Percentiles rank a stretch among this genome's conserved stretches.
These are phyloP conservation scores for Aspergillus fumigatus DNA, from an alignment of 2,329 filamentous ascomycete genomes.

Conservation along the genomic window DNA sequence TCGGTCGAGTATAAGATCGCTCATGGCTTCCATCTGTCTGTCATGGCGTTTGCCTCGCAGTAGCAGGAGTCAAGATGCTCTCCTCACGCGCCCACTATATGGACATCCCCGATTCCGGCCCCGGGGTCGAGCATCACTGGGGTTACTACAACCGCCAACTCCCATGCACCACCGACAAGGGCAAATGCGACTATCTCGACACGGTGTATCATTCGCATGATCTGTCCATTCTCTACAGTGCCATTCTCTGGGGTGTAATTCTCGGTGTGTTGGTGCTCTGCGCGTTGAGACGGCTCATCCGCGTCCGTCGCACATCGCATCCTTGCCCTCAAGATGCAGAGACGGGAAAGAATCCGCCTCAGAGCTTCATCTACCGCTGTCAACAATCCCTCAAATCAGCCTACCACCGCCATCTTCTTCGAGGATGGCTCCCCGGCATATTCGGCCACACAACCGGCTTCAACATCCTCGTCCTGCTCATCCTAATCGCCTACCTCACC, in stretches of 20 bases:
- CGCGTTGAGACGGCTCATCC: constrained; percentile 24
- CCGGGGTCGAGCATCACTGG: constrained; percentile 50
- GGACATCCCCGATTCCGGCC: constrained; percentile 34
- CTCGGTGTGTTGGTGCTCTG: constrained; percentile 45
- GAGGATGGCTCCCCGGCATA: constrained; percentile 52
- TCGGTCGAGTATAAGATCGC: neutral
- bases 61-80: neutral
- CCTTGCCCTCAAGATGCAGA: constrained; percentile 1
- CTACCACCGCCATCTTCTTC: constrained; percentile 54
- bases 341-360: constrained; percentile 21
- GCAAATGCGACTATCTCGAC: constrained; percentile 56
- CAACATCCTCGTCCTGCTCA: constrained; percentile 59
- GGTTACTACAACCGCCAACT: constrained; percentile 52
- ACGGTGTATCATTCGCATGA: constrained; percentile 53
- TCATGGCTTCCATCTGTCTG: neutral
- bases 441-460: constrained; percentile 67
- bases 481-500: constrained; percentile 58
- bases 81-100: constrained; percentile 43
- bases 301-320: neutral
- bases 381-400: constrained; percentile 39
- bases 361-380: constrained; percentile 24
- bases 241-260: constrained; percentile 55
- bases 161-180: constrained; percentile 55
- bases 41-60: neutral
- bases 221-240: constrained; percentile 51